Conservation (phyloP, 2,329 filamentous ascomycete species). For the Tolypocladium album region DNA sequence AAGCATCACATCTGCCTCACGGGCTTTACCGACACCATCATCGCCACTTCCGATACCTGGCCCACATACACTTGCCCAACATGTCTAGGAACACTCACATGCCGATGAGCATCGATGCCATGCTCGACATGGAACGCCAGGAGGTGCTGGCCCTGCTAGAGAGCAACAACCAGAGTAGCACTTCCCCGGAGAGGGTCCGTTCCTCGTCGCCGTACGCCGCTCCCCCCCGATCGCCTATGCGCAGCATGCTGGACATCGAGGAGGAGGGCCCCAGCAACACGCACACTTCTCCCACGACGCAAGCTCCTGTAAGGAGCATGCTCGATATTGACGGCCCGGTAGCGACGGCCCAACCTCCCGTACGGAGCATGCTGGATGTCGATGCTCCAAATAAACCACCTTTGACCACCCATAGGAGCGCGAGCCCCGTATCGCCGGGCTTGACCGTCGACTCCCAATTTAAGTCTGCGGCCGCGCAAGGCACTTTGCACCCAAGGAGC, state of each 20-base stretch:
- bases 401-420: conserved; percentile 16
- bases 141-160: conserved; percentile 63
- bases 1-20: neutral
- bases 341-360: conserved; percentile 24
- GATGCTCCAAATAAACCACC: conserved; percentile 23
- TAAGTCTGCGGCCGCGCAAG: conserved; percentile 9
- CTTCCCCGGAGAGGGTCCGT: conserved; percentile 26
- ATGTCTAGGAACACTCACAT: conserved; percentile 23
- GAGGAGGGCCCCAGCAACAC: conserved; percentile 16
- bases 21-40: neutral
- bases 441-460: conserved; percentile 9
- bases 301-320: conserved; percentile 53
- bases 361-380: conserved; percentile 44
- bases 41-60: neutral
- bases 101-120: conserved; percentile 65
- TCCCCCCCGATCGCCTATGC: conserved; percentile 53
- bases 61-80: conserved; percentile 3
- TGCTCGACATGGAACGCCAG: conserved; percentile 65
- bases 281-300: conserved; percentile 26
- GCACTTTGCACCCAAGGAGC: conserved; percentile 33
- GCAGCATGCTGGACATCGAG: conserved; percentile 56
- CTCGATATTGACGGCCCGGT: conserved; percentile 43
- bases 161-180: conserved; percentile 25
- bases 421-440: conserved; percentile 22
- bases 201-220: conserved; percentile 43